Percentiles rank a stretch among this genome's conserved stretches.
Evolutionary conservation across 2,329 filamentous ascomycete genomes (phyloP).

Genomic region (Clonostachys solani): DNA sequence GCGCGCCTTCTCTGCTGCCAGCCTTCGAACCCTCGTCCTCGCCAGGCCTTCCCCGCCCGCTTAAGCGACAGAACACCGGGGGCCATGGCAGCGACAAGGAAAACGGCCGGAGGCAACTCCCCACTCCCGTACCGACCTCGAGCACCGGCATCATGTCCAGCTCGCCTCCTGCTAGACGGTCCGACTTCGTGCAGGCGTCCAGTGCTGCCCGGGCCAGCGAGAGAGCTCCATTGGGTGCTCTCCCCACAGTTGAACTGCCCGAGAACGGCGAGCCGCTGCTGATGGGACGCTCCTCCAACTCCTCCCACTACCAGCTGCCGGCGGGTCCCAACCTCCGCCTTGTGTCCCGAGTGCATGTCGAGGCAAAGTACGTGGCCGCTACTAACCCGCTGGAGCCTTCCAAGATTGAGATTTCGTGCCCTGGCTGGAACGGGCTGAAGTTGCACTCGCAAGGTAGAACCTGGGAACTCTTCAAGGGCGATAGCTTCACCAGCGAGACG

Average conservation of each 20-base stretch:
- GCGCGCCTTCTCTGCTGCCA: constrained; percentile 66
- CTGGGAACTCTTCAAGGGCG: constrained; percentile 82
- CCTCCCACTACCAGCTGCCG: constrained; percentile 91
- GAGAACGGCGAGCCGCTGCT: constrained; percentile 76
- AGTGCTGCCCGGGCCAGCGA: constrained; percentile 53
- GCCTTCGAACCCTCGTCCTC: constrained; percentile 81
- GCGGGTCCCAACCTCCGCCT: constrained; percentile 64
- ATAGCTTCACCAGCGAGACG: constrained; percentile 86
- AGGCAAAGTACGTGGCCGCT: constrained; percentile 76
- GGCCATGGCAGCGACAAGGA: constrained; percentile 20
- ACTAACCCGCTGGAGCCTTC: constrained; percentile 64
- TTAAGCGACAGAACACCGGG: constrained; percentile 58
- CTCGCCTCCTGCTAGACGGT: constrained; percentile 63
- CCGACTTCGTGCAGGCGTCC: constrained; percentile 40
- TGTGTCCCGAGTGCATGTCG: constrained; percentile 90
- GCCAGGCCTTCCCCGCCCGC: constrained; percentile 62
- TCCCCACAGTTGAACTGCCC: constrained; percentile 78
- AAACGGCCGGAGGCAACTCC: constrained; percentile 60
- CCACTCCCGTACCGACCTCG: constrained; percentile 89
- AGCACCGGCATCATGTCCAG: constrained; percentile 88
- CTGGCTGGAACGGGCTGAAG: constrained; percentile 94
- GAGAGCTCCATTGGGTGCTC: constrained; percentile 74
- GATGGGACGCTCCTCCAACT: constrained; percentile 93
- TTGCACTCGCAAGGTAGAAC: constrained; percentile 86
- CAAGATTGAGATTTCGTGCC: constrained; percentile 83